Evolutionary conservation across 805 yeast genomes (phyloP).

Genomic region (Ogataea pini): DNA sequence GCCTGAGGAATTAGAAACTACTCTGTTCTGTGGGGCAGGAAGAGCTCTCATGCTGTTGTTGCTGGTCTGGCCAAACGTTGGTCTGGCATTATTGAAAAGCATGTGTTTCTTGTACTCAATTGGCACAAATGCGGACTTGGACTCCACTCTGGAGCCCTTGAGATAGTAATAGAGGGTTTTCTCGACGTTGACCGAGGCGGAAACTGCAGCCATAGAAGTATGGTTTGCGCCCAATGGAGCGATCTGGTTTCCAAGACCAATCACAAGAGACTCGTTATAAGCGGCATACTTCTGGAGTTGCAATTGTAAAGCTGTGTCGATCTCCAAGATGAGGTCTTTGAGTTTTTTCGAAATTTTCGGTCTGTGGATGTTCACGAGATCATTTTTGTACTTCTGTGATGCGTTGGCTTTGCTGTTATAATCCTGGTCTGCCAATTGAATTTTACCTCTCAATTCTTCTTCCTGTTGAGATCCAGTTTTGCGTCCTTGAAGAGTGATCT

Average conservation of each 20-base stretch:
- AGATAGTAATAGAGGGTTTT: constrained; percentile 75
- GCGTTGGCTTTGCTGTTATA: constrained; percentile 74
- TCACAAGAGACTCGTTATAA: constrained; percentile 76
- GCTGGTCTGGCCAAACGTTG: background rate
- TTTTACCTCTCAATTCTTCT: constrained; percentile 80
- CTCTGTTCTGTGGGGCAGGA: constrained; percentile 5
- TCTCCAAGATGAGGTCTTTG: constrained; percentile 76
- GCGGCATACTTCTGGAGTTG: constrained; percentile 89
- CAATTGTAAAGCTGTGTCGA: constrained; percentile 85
- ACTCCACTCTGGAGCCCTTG: constrained; percentile 34
- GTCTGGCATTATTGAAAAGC: constrained; percentile 40
- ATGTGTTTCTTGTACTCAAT: constrained; percentile 75
- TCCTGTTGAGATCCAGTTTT: constrained; percentile 85
- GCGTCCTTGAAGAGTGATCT: constrained; percentile 76
- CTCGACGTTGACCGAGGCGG: constrained; percentile 79
- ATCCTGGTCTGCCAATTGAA: constrained; percentile 82
- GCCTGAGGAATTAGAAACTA: constrained; percentile 5
- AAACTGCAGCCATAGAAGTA: constrained; percentile 70
- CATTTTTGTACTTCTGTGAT: constrained; percentile 73
- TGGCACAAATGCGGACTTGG: constrained; percentile 50
- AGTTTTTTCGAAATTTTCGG: constrained; percentile 74
- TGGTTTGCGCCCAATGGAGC: constrained; percentile 60
- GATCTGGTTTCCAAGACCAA: constrained; percentile 83
- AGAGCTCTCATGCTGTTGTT: background rate
- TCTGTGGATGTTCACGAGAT: constrained; percentile 68